These are phyloP conservation scores for Psilocybe azurescens DNA, from an alignment of 768 basidiomycete species.

Conservation along the genomic window DNA sequence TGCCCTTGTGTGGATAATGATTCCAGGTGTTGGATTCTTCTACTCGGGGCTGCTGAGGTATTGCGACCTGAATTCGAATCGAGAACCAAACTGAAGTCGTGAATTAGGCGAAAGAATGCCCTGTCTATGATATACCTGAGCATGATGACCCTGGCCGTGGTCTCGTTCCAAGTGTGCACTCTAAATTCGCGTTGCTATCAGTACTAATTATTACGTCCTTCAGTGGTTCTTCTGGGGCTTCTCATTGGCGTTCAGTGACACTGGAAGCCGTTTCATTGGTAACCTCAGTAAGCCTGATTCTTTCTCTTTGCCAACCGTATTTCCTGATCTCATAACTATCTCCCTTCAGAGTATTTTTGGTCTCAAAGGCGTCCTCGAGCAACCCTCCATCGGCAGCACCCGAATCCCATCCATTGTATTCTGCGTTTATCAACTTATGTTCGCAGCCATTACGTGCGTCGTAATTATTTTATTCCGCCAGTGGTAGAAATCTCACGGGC, in stretches of 20 bases:
- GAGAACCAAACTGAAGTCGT: background rate
- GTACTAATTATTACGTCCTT: constrained; percentile 2
- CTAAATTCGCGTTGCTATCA: background rate
- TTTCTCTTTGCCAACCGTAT: background rate
- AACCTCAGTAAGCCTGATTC: constrained; percentile 66
- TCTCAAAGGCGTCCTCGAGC: constrained; percentile 75
- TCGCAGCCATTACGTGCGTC: constrained; percentile 83
- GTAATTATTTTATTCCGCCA: background rate
- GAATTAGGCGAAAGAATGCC: constrained; percentile 83
- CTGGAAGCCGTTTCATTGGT: constrained; percentile 77
- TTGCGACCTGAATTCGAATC: background rate
- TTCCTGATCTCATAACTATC: background rate
- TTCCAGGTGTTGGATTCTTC: constrained; percentile 87
- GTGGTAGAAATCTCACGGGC: background rate
- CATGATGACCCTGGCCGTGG: constrained; percentile 79
- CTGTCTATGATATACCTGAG: constrained; percentile 87
- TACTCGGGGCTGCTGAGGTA: constrained; percentile 82
- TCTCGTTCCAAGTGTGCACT: constrained; percentile 78
- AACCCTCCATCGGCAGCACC: constrained; percentile 74
- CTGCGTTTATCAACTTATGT: constrained; percentile 90
- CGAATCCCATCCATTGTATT: constrained; percentile 80
- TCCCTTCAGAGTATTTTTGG: constrained; percentile 80
- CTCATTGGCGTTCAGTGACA: constrained; percentile 89
- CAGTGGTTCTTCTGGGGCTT: constrained; percentile 99
- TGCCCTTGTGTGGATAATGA: constrained; percentile 86